phyloP scores from a whole-genome alignment of 2,329 filamentous ascomycete genomes.

The Apiospora phragmitis region DNA sequence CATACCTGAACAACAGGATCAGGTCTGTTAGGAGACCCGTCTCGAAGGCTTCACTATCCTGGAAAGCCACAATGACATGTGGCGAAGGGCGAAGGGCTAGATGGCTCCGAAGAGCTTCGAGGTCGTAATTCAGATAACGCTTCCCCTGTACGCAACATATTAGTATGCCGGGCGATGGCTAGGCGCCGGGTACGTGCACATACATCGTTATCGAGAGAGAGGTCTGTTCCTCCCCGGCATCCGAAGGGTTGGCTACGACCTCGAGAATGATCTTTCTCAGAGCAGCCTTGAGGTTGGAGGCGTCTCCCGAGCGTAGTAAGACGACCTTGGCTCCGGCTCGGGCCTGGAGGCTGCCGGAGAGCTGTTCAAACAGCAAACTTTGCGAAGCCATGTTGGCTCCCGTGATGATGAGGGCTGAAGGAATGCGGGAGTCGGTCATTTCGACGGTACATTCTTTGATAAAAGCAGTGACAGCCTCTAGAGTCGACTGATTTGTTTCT shows the following conservation, averaged over 20 bases:
- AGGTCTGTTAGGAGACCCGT: slow-evolving; percentile 70
- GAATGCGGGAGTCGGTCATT: slow-evolving; percentile 41
- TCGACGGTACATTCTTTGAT: slow-evolving; percentile 28
- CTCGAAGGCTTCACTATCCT: slow-evolving; percentile 83
- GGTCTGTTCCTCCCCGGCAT: slow-evolving; percentile 56
- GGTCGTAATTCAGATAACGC: slow-evolving; percentile 75
- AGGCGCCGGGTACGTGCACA: slow-evolving; percentile 22
- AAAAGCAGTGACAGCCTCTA: slow-evolving; percentile 60
- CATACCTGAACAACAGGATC: slow-evolving; percentile 65
- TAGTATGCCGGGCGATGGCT: background rate
- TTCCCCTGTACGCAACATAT: slow-evolving; percentile 47
- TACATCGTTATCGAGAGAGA: slow-evolving; percentile 49
- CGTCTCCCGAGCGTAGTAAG: slow-evolving; percentile 68
- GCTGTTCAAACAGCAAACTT: slow-evolving; percentile 70
- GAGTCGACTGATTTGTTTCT: slow-evolving; percentile 60
- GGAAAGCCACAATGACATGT: slow-evolving; percentile 71
- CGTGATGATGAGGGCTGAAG: slow-evolving; percentile 72
- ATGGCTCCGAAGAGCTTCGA: slow-evolving; percentile 67
- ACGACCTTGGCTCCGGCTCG: slow-evolving; percentile 58
- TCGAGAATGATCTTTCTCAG: slow-evolving; percentile 74
- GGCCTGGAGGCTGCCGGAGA: slow-evolving; percentile 56
- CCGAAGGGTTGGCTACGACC: slow-evolving; percentile 48
- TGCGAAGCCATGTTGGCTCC: slow-evolving; percentile 79
- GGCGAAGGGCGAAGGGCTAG: slow-evolving; percentile 52
- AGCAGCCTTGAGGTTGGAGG: slow-evolving; percentile 70